These are phyloP conservation scores for Fusarium clavum DNA, from an alignment of 2,329 filamentous ascomycete genomes.

Conservation along the genomic window DNA sequence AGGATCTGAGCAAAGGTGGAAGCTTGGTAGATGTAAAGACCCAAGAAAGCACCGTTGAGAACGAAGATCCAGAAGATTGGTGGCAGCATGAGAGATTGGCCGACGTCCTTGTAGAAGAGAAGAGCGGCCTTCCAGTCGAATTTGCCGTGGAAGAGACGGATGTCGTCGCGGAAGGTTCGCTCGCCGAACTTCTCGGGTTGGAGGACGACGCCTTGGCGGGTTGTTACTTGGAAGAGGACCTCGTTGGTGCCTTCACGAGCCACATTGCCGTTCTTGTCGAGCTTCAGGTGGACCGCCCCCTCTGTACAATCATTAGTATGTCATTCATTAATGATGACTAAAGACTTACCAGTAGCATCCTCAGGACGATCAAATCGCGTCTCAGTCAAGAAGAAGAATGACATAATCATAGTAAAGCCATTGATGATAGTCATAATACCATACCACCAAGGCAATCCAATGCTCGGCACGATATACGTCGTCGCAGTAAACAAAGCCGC, in stretches of 20 bases:
- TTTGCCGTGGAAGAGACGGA: background rate
- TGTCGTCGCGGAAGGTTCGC: background rate
- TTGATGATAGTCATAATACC: conserved; percentile 18
- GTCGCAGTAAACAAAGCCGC: background rate
- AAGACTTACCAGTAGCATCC: background rate
- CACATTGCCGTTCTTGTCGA: conserved; percentile 2
- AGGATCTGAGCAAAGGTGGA: conserved; percentile 1
- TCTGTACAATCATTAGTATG: background rate
- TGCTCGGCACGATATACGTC: conserved; percentile 1
- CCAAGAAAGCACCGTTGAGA: conserved; percentile 16
- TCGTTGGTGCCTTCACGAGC: background rate
- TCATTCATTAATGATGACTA: rapidly evolving
- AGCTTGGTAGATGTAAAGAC: conserved; percentile 16
- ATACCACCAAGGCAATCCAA: conserved; percentile 14
- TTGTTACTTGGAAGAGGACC: conserved; percentile 7
- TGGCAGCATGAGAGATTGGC: background rate
- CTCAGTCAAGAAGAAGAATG: conserved; percentile 1
- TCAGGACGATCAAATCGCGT: conserved; percentile 13
- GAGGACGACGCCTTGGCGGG: conserved; percentile 2
- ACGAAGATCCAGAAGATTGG: conserved; percentile 18
- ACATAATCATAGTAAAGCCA: background rate
- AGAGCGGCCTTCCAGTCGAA: background rate
- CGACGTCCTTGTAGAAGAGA: conserved; percentile 5
- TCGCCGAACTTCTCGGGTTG: conserved; percentile 9
- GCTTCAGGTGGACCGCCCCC: background rate